Evolutionary conservation across 2,329 filamentous ascomycete species (phyloP).

Genomic region (Aspergillus ruber): DNA sequence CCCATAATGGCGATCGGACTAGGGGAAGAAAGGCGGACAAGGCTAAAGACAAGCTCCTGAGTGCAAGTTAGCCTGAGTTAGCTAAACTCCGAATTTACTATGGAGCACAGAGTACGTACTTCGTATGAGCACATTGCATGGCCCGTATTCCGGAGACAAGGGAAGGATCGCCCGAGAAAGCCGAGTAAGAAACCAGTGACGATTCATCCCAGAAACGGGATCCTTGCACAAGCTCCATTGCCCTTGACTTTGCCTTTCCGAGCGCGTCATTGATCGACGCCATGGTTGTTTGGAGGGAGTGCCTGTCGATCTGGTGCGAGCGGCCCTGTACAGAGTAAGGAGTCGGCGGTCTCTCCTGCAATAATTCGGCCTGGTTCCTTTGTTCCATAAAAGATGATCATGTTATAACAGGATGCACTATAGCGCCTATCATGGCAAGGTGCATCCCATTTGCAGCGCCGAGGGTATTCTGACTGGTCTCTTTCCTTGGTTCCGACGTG

Average conservation of each 20-base stretch:
- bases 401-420: no score
- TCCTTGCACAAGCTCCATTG: neutral
- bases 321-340: neutral
- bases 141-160: no score
- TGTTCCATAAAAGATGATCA: no score
- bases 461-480: no score
- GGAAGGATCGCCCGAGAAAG: neutral
- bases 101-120: no score
- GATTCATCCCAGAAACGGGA: neutral
- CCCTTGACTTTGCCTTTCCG: neutral
- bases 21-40: neutral
- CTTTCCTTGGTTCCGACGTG: neutral
- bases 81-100: no score
- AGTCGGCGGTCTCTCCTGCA: no score
- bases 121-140: no score
- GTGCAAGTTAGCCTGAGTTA: no score
- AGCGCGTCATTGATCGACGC: neutral
- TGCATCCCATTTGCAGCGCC: no score
- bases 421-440: no score
- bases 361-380: no score
- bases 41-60: neutral
- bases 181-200: neutral
- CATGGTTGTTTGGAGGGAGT: neutral
- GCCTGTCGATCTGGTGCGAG: neutral
- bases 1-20: neutral